Percentiles rank a stretch among this genome's conserved stretches.
Evolutionary conservation across 768 basidiomycete species (phyloP).

Genomic region (Fibroporia radiculosa): DNA sequence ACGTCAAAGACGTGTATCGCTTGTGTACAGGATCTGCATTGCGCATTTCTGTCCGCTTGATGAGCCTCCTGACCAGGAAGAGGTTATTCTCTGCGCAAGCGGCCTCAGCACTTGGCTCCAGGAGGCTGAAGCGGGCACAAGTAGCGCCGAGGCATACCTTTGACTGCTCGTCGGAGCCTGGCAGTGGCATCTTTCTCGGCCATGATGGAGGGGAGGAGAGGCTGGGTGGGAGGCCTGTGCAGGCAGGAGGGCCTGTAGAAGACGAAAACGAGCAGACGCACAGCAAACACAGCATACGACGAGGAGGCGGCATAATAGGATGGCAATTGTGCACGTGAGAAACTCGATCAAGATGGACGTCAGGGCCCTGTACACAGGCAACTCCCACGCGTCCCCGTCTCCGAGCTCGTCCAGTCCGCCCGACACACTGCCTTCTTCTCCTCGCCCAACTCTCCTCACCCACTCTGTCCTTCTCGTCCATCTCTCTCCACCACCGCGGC

Average conservation of each 20-base stretch:
- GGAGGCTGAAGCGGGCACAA: not conserved
- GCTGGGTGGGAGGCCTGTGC: slow-evolving; percentile 11
- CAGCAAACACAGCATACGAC: slow-evolving; percentile 14
- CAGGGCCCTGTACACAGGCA: not conserved
- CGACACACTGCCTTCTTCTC: not conserved
- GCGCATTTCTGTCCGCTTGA: slow-evolving; percentile 81
- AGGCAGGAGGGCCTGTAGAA: slow-evolving; percentile 6
- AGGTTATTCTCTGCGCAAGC: slow-evolving; percentile 77
- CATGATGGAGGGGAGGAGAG: slow-evolving; percentile 38
- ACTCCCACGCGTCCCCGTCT: not conserved
- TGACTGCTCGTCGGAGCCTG: slow-evolving; percentile 72
- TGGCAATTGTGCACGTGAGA: slow-evolving; percentile 14
- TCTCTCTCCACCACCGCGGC: not conserved
- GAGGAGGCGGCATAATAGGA: slow-evolving; percentile 20
- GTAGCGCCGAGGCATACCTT: slow-evolving; percentile 38
- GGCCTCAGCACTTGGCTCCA: not conserved
- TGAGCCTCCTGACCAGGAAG: slow-evolving; percentile 82
- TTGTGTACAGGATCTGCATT: slow-evolving; percentile 76
- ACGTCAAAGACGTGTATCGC: slow-evolving; percentile 83
- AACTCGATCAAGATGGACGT: slow-evolving; percentile 5
- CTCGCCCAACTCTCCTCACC: not conserved
- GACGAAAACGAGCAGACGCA: slow-evolving; percentile 13
- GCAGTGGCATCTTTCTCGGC: slow-evolving; percentile 76
- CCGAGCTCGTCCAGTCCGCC: not conserved
- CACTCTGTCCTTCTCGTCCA: not conserved